Evolutionary conservation across 1,139 yeast genomes (phyloP).

Genomic region (Scheffersomyces parashehatae): DNA sequence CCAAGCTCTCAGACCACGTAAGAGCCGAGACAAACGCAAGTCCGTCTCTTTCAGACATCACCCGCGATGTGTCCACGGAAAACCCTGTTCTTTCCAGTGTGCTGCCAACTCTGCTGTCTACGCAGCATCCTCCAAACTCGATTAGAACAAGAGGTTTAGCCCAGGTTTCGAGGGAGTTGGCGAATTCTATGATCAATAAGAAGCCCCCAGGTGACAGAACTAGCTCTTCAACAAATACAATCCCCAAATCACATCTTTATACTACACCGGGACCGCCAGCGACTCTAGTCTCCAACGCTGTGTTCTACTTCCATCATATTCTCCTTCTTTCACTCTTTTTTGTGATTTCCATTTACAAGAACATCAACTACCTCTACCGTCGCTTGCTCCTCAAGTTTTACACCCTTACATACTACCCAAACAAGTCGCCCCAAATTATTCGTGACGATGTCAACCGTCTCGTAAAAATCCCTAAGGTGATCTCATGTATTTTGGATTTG

Average conservation of each 20-base stretch:
- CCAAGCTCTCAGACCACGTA: slow-evolving; percentile 1
- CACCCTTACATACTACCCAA: slow-evolving; percentile 73
- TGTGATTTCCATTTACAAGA: slow-evolving; percentile 55
- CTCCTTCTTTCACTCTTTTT: slow-evolving; percentile 56
- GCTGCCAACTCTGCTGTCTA: too few species aligned
- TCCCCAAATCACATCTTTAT: too few species aligned
- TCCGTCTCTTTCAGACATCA: slow-evolving; percentile 1
- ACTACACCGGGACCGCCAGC: too few species aligned
- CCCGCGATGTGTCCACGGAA: not conserved
- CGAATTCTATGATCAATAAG: too few species aligned
- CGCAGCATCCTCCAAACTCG: not conserved
- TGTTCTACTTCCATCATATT: slow-evolving; percentile 28
- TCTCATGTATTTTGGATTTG: slow-evolving; percentile 72
- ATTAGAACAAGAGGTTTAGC: not conserved
- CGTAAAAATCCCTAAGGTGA: slow-evolving; percentile 71
- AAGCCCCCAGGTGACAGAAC: too few species aligned
- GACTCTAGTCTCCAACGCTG: not conserved
- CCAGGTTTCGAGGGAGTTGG: not conserved
- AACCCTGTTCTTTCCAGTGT: too few species aligned
- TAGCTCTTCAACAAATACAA: too few species aligned
- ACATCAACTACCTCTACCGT: slow-evolving; percentile 54
- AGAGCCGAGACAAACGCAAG: slow-evolving; percentile 3
- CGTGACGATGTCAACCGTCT: slow-evolving; percentile 77
- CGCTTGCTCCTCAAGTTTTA: slow-evolving; percentile 57
- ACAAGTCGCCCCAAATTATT: slow-evolving; percentile 82